Base-by-base conservation (phyloP, 441 rosid species). In the Populus hybrid region DNA sequence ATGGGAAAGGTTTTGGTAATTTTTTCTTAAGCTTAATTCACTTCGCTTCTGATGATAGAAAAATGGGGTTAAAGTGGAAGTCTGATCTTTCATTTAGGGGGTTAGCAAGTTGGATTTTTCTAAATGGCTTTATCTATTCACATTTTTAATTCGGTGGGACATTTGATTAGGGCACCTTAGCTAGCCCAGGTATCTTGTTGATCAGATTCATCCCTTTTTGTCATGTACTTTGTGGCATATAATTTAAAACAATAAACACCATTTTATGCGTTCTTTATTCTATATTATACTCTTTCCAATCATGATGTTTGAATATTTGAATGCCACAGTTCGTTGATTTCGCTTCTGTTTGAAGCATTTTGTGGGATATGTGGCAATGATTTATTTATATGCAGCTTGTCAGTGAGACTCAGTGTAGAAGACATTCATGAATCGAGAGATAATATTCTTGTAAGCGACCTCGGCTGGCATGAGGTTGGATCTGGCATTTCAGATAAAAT, bases 91-190 rank as follows among this genome's bases (percentile, higher is more conserved):
- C 59, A n/a, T 81, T 57, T 81, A 59, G 83, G 84, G 36, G 79
- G 85, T 79, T 72, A 66, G 84, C 81, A 75, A 74, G 79, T 82
- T 84, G 86, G 76, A 71, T 42, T 23, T 72, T 77, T 87, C 34
- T 80, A 72, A 70, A 73, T 82, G 86, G 81, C 77, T 30, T 79
- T 80, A 40, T 66, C 23, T 76, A 46, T 66, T 46, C 36, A 26
- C 9, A 6, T 71, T 78, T 73, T 78, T 85, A 23, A 68, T 78
- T 70, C 57, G 21, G 81, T 82, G 80, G 84, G 79, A 69, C 86
- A 59, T 57, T 63, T 81, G 76, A 69, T 57, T 8, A 42, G 14
- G 66, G 64, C 28, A 32, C 36, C 30, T 74, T 34, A 34, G 36
- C 36, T 4, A 59, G 78, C 74, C 76, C 67, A 16, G 30, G 1